These are phyloP conservation scores for Trypanosoma boissoni DNA, from an alignment of 208 protist species.

Conservation along the genomic window DNA sequence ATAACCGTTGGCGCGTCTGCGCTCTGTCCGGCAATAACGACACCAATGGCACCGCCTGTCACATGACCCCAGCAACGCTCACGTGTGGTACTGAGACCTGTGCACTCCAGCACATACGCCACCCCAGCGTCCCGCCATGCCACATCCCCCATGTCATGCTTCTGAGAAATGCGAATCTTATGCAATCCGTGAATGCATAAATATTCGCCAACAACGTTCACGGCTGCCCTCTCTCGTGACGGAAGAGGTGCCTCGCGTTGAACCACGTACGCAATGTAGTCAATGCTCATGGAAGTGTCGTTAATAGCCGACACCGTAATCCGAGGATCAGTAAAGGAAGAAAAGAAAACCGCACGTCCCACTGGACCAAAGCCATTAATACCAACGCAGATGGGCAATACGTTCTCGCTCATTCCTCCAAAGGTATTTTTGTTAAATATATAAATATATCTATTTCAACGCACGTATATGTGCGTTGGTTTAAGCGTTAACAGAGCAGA, in stretches of 20 bases:
- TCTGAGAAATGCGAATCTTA: constrained; percentile 39
- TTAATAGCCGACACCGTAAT: constrained; percentile 92
- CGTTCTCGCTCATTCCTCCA: constrained; percentile 3
- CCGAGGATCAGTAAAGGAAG: constrained; percentile 57
- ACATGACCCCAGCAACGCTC: constrained; percentile 91
- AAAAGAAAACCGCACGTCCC: constrained; percentile 91
- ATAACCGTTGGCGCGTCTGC: constrained; percentile 94
- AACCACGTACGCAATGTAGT: constrained; percentile 93
- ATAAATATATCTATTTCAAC: not conserved
- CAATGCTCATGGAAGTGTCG: constrained; percentile 92
- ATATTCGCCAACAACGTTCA: constrained; percentile 31
- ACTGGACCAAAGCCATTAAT: constrained; percentile 98
- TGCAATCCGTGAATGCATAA: constrained; percentile 46
- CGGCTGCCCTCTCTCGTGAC: constrained; percentile 47
- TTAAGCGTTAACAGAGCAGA: not conserved
- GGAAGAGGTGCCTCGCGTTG: constrained; percentile 89
- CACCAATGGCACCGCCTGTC: constrained; percentile 93
- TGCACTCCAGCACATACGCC: constrained; percentile 97
- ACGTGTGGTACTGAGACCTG: constrained; percentile 95
- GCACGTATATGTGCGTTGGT: constrained; percentile 8
- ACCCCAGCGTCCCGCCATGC: constrained; percentile 88
- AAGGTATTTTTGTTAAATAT: not conserved
- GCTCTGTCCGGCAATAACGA: constrained; percentile 98
- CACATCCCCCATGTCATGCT: constrained; percentile 85
- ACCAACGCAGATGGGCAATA: constrained; percentile 46